Evolutionary conservation across 2,329 filamentous ascomycete species (phyloP).

Genomic region (Fusarium agapanthi): DNA sequence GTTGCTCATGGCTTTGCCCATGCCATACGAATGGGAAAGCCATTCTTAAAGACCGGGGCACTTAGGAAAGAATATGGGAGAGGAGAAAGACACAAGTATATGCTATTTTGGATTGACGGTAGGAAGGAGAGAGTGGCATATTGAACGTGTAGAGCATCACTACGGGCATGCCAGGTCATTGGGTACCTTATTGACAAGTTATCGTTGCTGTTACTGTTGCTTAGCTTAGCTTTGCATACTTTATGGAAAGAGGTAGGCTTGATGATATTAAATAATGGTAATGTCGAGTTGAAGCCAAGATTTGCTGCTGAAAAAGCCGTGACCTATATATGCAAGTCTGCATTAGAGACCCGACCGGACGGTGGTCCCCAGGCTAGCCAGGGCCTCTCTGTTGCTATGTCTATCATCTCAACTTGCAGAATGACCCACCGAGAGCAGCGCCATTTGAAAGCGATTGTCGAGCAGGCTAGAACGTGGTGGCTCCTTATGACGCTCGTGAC

Average conservation of each 20-base stretch:
- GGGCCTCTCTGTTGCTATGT: not conserved
- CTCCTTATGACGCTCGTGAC: constrained; percentile 30
- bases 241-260: constrained; percentile 16
- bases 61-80: constrained; percentile 13
- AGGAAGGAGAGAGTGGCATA: constrained; percentile 2
- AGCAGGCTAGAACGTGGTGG: not conserved
- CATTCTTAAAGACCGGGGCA: constrained; percentile 5
- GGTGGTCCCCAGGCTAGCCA: not conserved
- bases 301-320: not conserved
- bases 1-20: constrained; percentile 21
- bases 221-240: constrained; percentile 1
- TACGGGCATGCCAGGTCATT: constrained; percentile 21
- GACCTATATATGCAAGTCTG: not conserved
- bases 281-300: constrained; percentile 34
- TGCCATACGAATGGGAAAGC: constrained; percentile 4
- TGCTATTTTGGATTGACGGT: constrained; percentile 6
- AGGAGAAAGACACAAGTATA: constrained; percentile 21
- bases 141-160: constrained; percentile 10
- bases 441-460: not conserved
- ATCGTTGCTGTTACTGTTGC: constrained; percentile 1
- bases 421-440: not conserved
- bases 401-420: not conserved
- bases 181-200: constrained; percentile 28
- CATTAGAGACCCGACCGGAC: not conserved
- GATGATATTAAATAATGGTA: constrained; percentile 46